phyloP scores from a whole-genome alignment of 306 rosid genomes.

The Mucuna pruriens region DNA sequence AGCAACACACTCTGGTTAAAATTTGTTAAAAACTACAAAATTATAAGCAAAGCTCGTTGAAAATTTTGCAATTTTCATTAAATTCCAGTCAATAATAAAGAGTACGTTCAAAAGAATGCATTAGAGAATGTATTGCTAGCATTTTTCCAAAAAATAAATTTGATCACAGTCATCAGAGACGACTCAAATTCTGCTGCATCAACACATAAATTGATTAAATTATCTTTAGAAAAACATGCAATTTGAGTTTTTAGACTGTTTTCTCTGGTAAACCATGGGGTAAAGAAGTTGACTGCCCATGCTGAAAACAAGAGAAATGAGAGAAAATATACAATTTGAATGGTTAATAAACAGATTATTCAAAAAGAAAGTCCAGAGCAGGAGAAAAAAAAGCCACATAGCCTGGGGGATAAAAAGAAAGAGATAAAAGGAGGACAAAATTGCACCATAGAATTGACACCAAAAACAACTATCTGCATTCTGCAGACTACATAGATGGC shows the following conservation, averaged over 20 bases:
- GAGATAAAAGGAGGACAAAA: background rate
- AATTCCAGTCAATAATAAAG: too few species aligned
- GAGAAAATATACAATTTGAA: background rate
- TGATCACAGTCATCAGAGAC: background rate
- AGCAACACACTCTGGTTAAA: too few species aligned
- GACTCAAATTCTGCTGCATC: background rate
- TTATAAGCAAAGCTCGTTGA: too few species aligned
- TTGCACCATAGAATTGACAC: background rate
- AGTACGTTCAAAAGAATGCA: too few species aligned
- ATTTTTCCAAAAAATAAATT: too few species aligned
- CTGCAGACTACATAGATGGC: background rate
- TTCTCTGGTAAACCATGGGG: background rate
- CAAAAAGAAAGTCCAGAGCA: background rate
- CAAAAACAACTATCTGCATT: slow-evolving; percentile 2
- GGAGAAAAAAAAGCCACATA: background rate
- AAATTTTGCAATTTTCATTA: too few species aligned
- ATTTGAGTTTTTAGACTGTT: background rate
- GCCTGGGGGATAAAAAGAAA: background rate
- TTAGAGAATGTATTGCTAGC: too few species aligned
- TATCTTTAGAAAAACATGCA: background rate
- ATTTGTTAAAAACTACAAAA: too few species aligned
- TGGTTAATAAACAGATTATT: background rate
- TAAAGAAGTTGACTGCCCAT: background rate
- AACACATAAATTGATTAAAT: background rate
- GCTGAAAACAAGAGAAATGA: background rate